Evolutionary conservation across 1,284 basidiomycete genomes (phyloP).

Genomic region (Marasmius oreades): DNA sequence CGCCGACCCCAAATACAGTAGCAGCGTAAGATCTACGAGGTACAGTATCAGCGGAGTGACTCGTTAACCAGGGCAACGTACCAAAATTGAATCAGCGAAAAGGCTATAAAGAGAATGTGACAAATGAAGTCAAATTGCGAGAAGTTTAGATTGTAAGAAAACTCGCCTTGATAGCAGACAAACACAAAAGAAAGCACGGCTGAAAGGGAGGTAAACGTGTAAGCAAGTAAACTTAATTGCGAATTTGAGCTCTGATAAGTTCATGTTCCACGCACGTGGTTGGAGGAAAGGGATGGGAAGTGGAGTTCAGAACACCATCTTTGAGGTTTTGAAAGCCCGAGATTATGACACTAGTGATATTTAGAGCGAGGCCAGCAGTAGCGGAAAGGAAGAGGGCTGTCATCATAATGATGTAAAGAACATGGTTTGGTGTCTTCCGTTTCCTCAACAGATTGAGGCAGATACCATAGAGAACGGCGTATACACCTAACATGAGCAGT

Average conservation of each 20-base stretch:
- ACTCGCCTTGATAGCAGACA: background rate
- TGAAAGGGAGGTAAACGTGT: background rate
- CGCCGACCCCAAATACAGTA: background rate
- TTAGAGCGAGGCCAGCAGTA: background rate
- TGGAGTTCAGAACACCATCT: background rate
- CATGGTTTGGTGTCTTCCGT: background rate
- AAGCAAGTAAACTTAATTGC: no score
- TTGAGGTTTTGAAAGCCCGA: background rate
- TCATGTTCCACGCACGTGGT: no score
- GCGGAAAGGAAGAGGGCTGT: background rate
- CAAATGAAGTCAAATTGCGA: no score
- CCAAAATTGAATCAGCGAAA: background rate
- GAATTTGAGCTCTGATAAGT: no score
- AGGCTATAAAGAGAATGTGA: background rate
- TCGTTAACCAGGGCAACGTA: background rate
- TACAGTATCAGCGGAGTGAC: no score
- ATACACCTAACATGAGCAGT: background rate
- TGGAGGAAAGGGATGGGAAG: background rate
- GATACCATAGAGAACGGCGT: background rate
- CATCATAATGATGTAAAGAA: background rate
- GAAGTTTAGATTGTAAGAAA: background rate
- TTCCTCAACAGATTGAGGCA: background rate
- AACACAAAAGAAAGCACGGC: background rate
- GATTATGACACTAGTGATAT: background rate
- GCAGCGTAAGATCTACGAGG: background rate